Evolutionary conservation across 768 basidiomycete genomes (phyloP), one percentile per base, ranked within the genome.

Genomic region (Pleurotus eryngii): DNA sequence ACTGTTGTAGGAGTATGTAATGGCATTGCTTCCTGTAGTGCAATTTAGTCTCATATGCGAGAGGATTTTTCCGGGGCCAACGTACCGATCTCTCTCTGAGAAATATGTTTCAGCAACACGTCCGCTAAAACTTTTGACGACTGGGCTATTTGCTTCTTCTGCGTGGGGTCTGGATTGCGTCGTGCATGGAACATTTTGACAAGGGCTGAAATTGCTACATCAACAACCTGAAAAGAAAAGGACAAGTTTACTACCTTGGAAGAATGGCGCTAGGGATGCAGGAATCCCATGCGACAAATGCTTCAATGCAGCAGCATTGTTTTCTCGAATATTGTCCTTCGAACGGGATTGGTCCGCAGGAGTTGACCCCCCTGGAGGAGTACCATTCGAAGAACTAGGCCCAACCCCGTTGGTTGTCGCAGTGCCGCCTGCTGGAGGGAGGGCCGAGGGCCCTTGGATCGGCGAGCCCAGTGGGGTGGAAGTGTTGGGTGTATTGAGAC

Each of bases 111-210:
- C 49, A 89, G 71, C 72, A 96, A 80, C 18, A 95, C 78, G 1
- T 81, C 73, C 0, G 95, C 90, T 27, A 99, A 70, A 15, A 84
- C 72, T 48, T 78, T 73, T 0, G 92, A 87, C 2, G 91, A 84
- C 18, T 83, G 81, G 15, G 76, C 65, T 12, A 95, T 89, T 64
- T 91, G 90, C 65, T 88, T 86, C 70, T 83, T 89, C 67, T 95
- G 93, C 14, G 77, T 64, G 3, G 80, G 59, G 64, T 96, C 94
- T 8, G 85, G 81, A 65, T 84, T 91, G 17, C 93, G 84, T 58
- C 92, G 79, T 11, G 85, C 84, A 66, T 92, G 85, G 70, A 95
- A 90, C 70, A 95, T 79, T 72, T 94, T 92, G 59, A 92, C 86
- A 64, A 92, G 83, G 12, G 93, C 92, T 95, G 54, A 35, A 47